Evolutionary conservation across 1,284 basidiomycete species (phyloP).

Genomic region (Sphaerobolus stellatus): DNA sequence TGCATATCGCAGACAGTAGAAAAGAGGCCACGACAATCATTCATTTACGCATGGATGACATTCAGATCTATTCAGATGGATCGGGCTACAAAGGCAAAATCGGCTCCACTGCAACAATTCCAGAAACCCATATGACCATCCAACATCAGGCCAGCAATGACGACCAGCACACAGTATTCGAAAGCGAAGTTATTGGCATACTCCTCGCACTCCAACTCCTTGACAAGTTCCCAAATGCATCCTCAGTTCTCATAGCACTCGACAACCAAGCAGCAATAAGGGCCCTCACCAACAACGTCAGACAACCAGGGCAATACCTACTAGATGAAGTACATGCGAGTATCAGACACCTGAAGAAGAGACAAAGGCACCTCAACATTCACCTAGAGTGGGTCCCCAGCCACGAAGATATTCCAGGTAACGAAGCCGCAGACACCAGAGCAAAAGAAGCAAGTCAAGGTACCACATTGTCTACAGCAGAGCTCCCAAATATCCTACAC

Average conservation of each 20-base stretch:
- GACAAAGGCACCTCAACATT: background rate
- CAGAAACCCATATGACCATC: constrained; percentile 11
- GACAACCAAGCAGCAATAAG: constrained; percentile 4
- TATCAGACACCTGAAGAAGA: background rate
- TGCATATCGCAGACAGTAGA: no score
- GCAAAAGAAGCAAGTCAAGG: constrained; percentile 14
- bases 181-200: constrained; percentile 30
- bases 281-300: background rate
- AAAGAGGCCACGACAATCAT: no score
- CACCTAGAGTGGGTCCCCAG: constrained; percentile 14
- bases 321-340: background rate
- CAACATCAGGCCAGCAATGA: constrained; percentile 23
- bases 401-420: constrained; percentile 14
- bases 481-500: background rate
- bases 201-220: constrained; percentile 20
- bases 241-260: background rate
- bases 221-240: background rate
- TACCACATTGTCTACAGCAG: background rate
- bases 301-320: background rate
- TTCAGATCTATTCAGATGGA: no score
- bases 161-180: constrained; percentile 30
- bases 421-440: constrained; percentile 11
- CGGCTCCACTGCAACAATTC: no score
- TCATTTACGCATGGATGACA: no score
- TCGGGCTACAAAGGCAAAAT: no score